Evolutionary conservation across 345 rosid species (phyloP).

Genomic region (Theobroma cacao): DNA sequence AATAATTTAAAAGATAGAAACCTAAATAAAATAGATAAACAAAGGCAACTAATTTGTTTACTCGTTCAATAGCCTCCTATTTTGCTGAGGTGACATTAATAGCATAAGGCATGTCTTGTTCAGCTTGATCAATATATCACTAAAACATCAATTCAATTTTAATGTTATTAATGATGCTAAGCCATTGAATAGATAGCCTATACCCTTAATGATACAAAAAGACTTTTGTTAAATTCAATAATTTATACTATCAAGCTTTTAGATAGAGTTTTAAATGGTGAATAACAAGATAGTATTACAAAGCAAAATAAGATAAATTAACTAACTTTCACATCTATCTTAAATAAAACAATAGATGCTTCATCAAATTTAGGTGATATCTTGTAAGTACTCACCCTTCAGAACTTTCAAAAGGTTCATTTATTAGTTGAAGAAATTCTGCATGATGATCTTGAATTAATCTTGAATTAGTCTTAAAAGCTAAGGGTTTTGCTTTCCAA

Average conservation of each 20-base stretch:
- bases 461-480: constrained; percentile 79
- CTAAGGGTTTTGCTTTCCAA: constrained; percentile 97
- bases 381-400: constrained; percentile 64
- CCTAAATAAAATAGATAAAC: neutral
- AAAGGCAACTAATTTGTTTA: constrained; percentile 22
- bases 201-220: neutral
- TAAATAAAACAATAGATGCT: neutral
- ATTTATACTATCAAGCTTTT: neutral
- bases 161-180: neutral
- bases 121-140: constrained; percentile 87
- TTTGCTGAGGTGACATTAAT: constrained; percentile 90
- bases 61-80: constrained; percentile 87
- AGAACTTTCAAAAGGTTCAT: constrained; percentile 89
- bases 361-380: neutral
- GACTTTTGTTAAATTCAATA: neutral
- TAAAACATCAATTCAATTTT: constrained; percentile 17
- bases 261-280: neutral
- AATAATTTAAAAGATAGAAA: neutral
- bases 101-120: constrained; percentile 90
- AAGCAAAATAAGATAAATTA: neutral
- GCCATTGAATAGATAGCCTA: neutral
- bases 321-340: neutral
- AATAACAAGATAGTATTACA: neutral
- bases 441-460: constrained; percentile 91
- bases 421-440: constrained; percentile 91